Conservation (phyloP, 2,329 filamentous ascomycete genomes). For the Penicillium sp. region DNA sequence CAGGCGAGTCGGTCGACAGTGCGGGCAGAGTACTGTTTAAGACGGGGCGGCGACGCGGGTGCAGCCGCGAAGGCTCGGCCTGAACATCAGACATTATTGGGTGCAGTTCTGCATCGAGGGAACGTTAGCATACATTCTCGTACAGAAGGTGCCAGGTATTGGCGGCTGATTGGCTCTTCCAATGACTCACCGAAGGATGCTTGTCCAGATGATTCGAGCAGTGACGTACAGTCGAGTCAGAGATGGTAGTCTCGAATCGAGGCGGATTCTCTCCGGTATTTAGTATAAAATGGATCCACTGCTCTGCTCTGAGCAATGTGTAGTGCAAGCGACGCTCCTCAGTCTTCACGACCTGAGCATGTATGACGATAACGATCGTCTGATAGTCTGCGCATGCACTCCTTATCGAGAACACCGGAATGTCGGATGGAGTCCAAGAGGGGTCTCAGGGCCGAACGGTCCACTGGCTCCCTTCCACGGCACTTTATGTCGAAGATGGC, state of each 20-base stretch:
- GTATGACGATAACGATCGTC: constrained; percentile 2
- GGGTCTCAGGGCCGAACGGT: neutral
- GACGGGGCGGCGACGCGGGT: constrained; percentile 38
- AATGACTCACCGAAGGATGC: constrained; percentile 21
- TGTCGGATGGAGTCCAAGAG: neutral
- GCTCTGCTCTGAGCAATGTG: constrained; percentile 2
- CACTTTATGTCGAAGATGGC: neutral
- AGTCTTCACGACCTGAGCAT: neutral
- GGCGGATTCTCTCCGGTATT: constrained; percentile 5
- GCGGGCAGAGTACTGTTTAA: constrained; percentile 32
- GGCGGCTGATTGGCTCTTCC: constrained; percentile 15
- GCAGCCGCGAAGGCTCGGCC: constrained; percentile 25
- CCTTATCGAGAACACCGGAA: neutral
- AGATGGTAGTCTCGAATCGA: constrained; percentile 8
- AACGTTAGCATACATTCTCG: constrained; percentile 14
- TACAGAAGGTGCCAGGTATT: constrained; percentile 6
- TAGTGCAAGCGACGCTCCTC: neutral
- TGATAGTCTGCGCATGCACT: constrained; percentile 6
- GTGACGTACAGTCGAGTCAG: constrained; percentile 24
- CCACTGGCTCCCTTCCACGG: neutral
- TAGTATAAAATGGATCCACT: constrained; percentile 4
- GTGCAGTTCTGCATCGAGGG: constrained; percentile 5
- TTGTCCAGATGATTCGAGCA: constrained; percentile 18
- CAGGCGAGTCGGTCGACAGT: constrained; percentile 25
- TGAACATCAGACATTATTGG: constrained; percentile 34